Evolutionary conservation across 2,329 filamentous ascomycete species (phyloP), one percentile per base, ranked within the genome.

Genomic region (Fusarium domesticum): DNA sequence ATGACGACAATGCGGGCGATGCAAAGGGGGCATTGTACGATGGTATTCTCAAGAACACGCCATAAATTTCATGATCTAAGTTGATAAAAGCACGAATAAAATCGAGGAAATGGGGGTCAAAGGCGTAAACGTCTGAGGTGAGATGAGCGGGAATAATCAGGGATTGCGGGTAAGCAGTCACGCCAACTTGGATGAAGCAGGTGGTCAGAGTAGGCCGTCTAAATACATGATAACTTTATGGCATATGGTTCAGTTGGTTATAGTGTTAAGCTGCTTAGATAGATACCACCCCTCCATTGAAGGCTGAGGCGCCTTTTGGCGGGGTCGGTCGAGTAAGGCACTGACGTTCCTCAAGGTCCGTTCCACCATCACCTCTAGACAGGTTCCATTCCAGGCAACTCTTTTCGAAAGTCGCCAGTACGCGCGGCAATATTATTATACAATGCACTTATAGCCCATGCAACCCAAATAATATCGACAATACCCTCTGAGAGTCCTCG

Each of bases 41-140:
- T 50, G 44, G 23, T 30, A 25, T 19, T 45, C 25, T 25, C 23
- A 37, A 36, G 47, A 50, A 50, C 48, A 50, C 48, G 48, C 48
- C 48, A 50, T 41, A 16, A 14, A 18, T 16, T 20, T 17, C 33
- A 18, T 37, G 33, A 48, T 32, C 37, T 14, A 32, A 15, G 23
- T 28, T 28, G 23, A 12, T 28, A 28, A 28, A 28, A 28, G 23
- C 23, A 28, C 23, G 23, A 28, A 28, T 28, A 28, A 12, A 28
- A 28, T 28, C 23, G 14, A 28, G 23, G 23, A 28, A 28, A 28
- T 28, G 23, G 8, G 14, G 10, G 23, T n/a, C n/a, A n/a, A n/a
- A n/a, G n/a, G n/a, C n/a, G 23, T 28, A 11, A 12, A 28, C 23
- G 10, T 28, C 23, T 28, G 23, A 28, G 23, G 23, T 10, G 14